Conservation (phyloP, 306 rosid genomes). For the Abrus precatorius region DNA sequence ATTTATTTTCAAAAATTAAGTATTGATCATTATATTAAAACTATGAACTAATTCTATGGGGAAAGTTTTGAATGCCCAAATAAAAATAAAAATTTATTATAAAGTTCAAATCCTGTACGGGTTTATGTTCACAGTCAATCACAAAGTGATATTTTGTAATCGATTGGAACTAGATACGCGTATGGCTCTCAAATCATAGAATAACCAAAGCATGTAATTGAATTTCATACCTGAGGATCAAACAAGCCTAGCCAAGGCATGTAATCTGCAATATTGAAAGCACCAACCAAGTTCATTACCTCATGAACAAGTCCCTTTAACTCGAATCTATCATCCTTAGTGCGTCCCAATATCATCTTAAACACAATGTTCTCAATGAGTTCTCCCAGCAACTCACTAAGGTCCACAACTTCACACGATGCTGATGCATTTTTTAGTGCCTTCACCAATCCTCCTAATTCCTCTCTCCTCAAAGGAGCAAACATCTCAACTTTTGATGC, state of each 20-base stretch:
- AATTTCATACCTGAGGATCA: slow-evolving; percentile 43
- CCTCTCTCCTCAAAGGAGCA: slow-evolving; percentile 42
- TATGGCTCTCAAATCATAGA: too few species aligned
- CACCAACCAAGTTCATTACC: not conserved
- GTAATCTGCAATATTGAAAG: slow-evolving; percentile 41
- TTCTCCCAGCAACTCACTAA: not conserved
- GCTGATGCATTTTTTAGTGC: not conserved
- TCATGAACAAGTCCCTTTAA: slow-evolving; percentile 26
- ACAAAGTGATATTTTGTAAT: too few species aligned
- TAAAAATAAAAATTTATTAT: too few species aligned
- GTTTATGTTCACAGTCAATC: too few species aligned
- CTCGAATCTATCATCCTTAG: slow-evolving; percentile 20
- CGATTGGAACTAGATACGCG: too few species aligned
- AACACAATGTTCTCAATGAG: not conserved
- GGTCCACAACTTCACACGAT: slow-evolving; percentile 34
- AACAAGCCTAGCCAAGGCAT: slow-evolving; percentile 37
- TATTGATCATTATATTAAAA: too few species aligned
- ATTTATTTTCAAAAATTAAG: too few species aligned
- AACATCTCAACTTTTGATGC: slow-evolving; percentile 43
- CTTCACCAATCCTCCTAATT: slow-evolving; percentile 5
- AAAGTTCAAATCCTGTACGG: too few species aligned
- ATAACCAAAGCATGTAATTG: too few species aligned
- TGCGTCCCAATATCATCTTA: slow-evolving; percentile 37
- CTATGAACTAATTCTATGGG: too few species aligned
- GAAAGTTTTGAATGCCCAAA: too few species aligned